Conservation (phyloP, 129 eudicot genomes). For the Escallonia herrerae region DNA sequence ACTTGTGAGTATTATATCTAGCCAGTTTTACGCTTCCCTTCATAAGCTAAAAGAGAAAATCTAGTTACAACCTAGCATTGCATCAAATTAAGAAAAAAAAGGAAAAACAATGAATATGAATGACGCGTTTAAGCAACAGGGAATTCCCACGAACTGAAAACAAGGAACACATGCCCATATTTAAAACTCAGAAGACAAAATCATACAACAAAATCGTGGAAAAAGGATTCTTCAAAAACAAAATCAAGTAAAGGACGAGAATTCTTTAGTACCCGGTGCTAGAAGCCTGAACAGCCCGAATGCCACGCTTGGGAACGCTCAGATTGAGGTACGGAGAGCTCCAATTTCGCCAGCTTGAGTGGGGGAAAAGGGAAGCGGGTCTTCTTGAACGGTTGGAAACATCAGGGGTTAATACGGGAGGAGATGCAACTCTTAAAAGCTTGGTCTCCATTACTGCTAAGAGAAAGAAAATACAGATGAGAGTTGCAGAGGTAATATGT, state of each 20-base stretch:
- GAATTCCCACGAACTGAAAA: background rate
- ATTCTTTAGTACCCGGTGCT: slow-evolving; percentile 45
- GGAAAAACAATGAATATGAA: background rate
- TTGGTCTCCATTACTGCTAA: slow-evolving; percentile 46
- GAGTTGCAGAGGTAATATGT: background rate
- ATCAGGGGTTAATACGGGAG: slow-evolving; percentile 19
- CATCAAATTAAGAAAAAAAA: background rate
- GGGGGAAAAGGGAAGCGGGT: slow-evolving; percentile 19
- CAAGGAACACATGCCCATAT: background rate
- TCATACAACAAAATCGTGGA: background rate
- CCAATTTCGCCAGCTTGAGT: slow-evolving; percentile 14
- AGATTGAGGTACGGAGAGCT: slow-evolving; percentile 18
- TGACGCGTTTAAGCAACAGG: background rate
- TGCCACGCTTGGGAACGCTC: slow-evolving; percentile 12
- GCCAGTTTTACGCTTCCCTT: too few relatives aligned
- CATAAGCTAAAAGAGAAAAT: too few relatives aligned
- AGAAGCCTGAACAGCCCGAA: slow-evolving; percentile 34
- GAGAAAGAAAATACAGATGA: background rate
- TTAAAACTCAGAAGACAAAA: background rate
- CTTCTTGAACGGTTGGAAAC: slow-evolving; percentile 15
- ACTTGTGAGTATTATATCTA: too few relatives aligned
- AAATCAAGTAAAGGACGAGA: slow-evolving; percentile 4
- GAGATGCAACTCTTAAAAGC: slow-evolving; percentile 28
- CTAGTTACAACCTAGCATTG: too few relatives aligned
- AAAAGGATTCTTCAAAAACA: background rate